A percentile compares a stretch with the other conserved stretches of the same genome.
Conservation (phyloP, 164 flowering plant species). For the Piper betle region DNA sequence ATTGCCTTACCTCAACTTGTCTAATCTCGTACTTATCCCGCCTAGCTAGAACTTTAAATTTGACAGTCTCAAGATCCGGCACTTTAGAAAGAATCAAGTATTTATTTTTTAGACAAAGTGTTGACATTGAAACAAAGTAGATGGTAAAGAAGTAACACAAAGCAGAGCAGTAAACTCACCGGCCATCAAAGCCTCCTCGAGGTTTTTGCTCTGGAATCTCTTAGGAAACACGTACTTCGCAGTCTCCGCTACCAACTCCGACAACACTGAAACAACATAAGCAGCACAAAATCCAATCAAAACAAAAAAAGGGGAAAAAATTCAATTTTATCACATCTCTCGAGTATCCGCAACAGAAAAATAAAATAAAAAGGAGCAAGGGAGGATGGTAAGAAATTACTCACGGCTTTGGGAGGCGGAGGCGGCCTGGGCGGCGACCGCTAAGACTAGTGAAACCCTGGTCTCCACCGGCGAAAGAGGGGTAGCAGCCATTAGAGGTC, state of each 20-base stretch:
- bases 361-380: not conserved
- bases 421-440: constrained; percentile 64
- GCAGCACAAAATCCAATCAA: not conserved
- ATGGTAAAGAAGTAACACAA: not conserved
- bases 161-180: constrained; percentile 23
- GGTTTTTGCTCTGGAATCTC: constrained; percentile 53
- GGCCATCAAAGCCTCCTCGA: constrained; percentile 88
- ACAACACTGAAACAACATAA: constrained; percentile 33
- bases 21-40: constrained; percentile 65
- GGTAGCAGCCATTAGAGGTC: not conserved
- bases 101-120: not conserved
- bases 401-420: constrained; percentile 62
- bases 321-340: not conserved
- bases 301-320: no score
- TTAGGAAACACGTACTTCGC: constrained; percentile 57
- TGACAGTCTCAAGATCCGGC: constrained; percentile 81
- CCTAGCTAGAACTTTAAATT: constrained; percentile 48
- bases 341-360: not conserved
- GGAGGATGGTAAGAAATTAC: not conserved
- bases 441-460: constrained; percentile 62
- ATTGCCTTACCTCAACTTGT: constrained; percentile 49
- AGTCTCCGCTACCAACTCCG: constrained; percentile 54
- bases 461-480: constrained; percentile 38
- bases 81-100: constrained; percentile 21
- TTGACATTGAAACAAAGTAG: not conserved